Evolutionary conservation across 2,329 filamentous ascomycete genomes (phyloP).

Genomic region (Aureobasidium lini): DNA sequence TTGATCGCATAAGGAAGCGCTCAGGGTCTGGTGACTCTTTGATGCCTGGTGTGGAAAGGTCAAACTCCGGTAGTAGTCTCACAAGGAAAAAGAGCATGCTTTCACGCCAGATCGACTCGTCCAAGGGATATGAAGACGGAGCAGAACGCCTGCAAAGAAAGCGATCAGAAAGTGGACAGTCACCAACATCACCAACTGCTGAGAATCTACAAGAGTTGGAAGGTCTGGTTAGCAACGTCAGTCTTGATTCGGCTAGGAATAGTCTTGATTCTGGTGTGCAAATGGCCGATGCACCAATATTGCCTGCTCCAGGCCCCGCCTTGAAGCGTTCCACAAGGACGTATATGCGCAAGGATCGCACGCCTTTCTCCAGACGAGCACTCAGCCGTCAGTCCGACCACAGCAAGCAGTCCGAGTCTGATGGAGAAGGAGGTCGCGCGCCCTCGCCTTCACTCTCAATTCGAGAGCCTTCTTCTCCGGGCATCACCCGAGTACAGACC

Average conservation of each 20-base stretch:
- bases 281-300: slow-evolving; percentile 53
- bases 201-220: slow-evolving; percentile 61
- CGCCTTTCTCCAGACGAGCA: slow-evolving; percentile 66
- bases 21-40: slow-evolving; percentile 62
- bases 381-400: slow-evolving; percentile 55
- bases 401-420: slow-evolving; percentile 40
- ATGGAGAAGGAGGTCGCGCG: slow-evolving; percentile 32
- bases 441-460: slow-evolving; percentile 37
- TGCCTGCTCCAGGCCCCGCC: slow-evolving; percentile 68
- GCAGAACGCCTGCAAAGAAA: slow-evolving; percentile 72
- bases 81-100: slow-evolving; percentile 92
- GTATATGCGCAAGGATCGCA: slow-evolving; percentile 29
- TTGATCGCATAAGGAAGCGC: slow-evolving; percentile 78
- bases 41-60: slow-evolving; percentile 50
- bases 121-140: slow-evolving; percentile 70
- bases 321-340: slow-evolving; percentile 86
- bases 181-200: slow-evolving; percentile 40
- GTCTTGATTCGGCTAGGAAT: slow-evolving; percentile 41
- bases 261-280: slow-evolving; percentile 34
- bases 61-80: slow-evolving; percentile 53
- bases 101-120: slow-evolving; percentile 79
- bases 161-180: slow-evolving; percentile 42
- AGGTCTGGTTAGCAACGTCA: slow-evolving; percentile 73
- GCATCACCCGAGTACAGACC: slow-evolving; percentile 58
- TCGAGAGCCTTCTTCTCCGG: slow-evolving; percentile 43